Base-by-base conservation (phyloP, 768 basidiomycete genomes). In the Mycena belliarum region DNA sequence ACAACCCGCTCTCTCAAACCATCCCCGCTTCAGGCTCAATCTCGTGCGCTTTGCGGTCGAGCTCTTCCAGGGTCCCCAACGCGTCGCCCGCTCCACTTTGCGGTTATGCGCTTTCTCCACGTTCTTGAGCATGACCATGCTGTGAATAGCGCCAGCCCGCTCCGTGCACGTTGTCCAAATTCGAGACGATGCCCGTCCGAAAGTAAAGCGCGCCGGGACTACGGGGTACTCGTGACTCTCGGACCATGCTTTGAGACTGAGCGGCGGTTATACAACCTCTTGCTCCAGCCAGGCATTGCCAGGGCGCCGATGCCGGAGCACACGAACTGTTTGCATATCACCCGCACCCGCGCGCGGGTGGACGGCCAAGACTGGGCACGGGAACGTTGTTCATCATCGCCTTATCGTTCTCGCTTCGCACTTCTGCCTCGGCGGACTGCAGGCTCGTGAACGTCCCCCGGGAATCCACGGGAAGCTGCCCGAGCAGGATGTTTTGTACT, bases 381-480 rank as follows among this genome's bases (percentile, higher is more conserved):
- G n/a, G n/a, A 40, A 85, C 67, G 8, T 72, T 66, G 29, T 65
- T 62, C 38, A 82, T 58, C 46, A 79, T 59, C 24, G 64, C 48
- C 23, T 68, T 68, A 44, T 70, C 69, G 7, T 78, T 64, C 21
- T 70, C 71, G 38, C 49, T 68, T 57, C 64, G 66, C 16, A 43
- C 48, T 23, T 45, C 48, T 46, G 60, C 55, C 25, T 69, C 64
- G 11, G 68, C 43, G 41, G 65, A 72, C 53, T 74, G 71, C 69
- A 79, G 73, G 51, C 78, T 83, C 11, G 78, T 74, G 67, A 86
- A 86, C 8, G 85, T 86, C 48, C 83, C 81, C 2, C 85, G 85
- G 60, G 64, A 52, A 86, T 77, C 85, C 85, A 86, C 10, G 81
- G 85, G 61, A 82, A 86, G 70, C 86, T 85, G 69, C 6, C 83